These are phyloP conservation scores for Endoconidiophora polonica DNA, from an alignment of 2,329 filamentous ascomycete genomes.

Conservation along the genomic window DNA sequence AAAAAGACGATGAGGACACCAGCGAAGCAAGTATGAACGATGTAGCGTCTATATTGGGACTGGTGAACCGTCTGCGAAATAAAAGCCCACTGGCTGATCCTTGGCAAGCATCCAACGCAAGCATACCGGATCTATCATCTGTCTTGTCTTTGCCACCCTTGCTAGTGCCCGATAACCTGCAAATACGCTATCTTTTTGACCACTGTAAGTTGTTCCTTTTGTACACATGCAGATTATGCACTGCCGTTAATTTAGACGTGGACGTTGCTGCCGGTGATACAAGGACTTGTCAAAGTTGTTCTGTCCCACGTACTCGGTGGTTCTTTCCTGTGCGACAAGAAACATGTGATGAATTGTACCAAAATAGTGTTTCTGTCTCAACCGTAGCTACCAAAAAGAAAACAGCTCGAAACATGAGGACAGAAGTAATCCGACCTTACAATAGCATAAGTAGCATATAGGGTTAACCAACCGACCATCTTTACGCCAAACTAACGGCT, in stretches of 20 bases:
- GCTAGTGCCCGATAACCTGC: slow-evolving; percentile 3
- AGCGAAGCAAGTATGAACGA: neutral
- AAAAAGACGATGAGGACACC: neutral
- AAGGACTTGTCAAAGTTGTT: neutral
- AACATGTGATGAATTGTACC: too few species aligned
- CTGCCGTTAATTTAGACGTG: too few species aligned
- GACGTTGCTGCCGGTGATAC: too few species aligned
- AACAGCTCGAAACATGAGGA: too few species aligned
- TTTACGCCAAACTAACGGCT: neutral
- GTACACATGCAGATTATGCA: neutral
- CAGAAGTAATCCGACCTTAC: too few species aligned
- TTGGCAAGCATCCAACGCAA: neutral
- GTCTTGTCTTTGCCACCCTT: neutral
- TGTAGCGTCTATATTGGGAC: neutral
- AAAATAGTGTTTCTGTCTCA: too few species aligned
- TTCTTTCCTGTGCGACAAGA: too few species aligned
- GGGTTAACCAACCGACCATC: too few species aligned
- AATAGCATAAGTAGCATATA: too few species aligned
- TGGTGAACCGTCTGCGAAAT: neutral
- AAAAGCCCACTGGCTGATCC: slow-evolving; percentile 1
- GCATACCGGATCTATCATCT: neutral
- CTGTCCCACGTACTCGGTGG: too few species aligned
- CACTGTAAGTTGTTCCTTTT: slow-evolving; percentile 8
- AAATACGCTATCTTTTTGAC: slow-evolving; percentile 11
- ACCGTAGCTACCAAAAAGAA: too few species aligned